Percentiles rank a stretch among this genome's conserved stretches.
phyloP scores from a whole-genome alignment of 371 early-diverging fungal species.

The Rhizopus arrhizus region DNA sequence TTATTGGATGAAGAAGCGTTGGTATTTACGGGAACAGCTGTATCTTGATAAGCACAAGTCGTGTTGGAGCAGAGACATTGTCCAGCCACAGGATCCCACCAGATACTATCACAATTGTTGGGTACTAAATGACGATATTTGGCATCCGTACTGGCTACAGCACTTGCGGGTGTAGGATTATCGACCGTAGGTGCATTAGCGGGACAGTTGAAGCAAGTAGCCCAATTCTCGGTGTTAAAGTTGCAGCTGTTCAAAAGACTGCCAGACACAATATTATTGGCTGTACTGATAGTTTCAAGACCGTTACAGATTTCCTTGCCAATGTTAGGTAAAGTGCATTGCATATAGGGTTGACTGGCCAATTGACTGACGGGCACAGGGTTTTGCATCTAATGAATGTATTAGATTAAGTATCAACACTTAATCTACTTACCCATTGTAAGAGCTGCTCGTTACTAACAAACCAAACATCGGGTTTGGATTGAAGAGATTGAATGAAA shows the following conservation, averaged over 20 bases:
- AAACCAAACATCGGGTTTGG: constrained; percentile 68
- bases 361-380: constrained; percentile 66
- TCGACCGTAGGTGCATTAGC: constrained; percentile 49
- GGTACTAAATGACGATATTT: constrained; percentile 60
- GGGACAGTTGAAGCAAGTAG: constrained; percentile 72
- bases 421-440: constrained; percentile 49
- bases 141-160: constrained; percentile 40
- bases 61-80: constrained; percentile 56
- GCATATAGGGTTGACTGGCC: constrained; percentile 60
- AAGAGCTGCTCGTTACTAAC: constrained; percentile 69
- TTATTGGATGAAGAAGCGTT: constrained; percentile 15
- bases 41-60: constrained; percentile 57
- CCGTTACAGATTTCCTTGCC: constrained; percentile 79
- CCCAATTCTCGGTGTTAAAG: constrained; percentile 57
- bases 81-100: constrained; percentile 74
- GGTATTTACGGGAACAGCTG: constrained; percentile 45
- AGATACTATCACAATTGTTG: constrained; percentile 68
- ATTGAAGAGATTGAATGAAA: constrained; percentile 51
- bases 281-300: constrained; percentile 52
- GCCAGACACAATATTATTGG: constrained; percentile 51
- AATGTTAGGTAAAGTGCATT: constrained; percentile 60
- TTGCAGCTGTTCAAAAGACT: constrained; percentile 56
- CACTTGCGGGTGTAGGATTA: constrained; percentile 56
- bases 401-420: background rate
- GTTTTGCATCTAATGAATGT: constrained; percentile 58